Conservation (phyloP, 2,329 filamentous ascomycete genomes). For the Dactylellina sp. region DNA sequence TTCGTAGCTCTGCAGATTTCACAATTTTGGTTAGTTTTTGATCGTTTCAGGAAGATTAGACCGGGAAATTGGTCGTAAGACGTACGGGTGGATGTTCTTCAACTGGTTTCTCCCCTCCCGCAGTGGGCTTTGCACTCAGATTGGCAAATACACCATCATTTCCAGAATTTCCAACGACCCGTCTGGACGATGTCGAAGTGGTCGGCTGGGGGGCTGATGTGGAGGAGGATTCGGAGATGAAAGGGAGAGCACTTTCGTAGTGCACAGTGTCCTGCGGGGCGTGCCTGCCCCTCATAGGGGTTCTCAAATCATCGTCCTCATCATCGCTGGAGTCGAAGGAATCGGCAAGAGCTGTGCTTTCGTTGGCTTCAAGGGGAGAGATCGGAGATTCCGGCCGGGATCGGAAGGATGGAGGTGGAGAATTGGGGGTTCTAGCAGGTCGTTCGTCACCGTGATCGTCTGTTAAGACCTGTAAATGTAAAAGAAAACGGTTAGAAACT, state of each 20-base stretch:
- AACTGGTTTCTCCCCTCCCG: slow-evolving; percentile 75
- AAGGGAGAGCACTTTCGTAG: slow-evolving; percentile 57
- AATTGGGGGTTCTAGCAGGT: slow-evolving; percentile 68
- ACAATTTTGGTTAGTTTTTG: slow-evolving; percentile 26
- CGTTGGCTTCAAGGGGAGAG: slow-evolving; percentile 62
- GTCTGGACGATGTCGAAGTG: slow-evolving; percentile 66
- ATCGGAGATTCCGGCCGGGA: slow-evolving; percentile 80
- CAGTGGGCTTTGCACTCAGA: slow-evolving; percentile 87
- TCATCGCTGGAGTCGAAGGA: slow-evolving; percentile 88
- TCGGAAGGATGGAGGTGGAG: slow-evolving; percentile 85
- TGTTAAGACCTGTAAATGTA: slow-evolving; percentile 68
- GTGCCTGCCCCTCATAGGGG: slow-evolving; percentile 81
- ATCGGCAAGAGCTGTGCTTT: slow-evolving; percentile 82
- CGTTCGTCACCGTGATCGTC: slow-evolving; percentile 70
- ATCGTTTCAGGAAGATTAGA: slow-evolving; percentile 7
- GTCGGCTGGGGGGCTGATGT: slow-evolving; percentile 59
- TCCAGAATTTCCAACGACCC: slow-evolving; percentile 79
- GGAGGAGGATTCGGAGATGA: slow-evolving; percentile 56
- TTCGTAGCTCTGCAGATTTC: slow-evolving; percentile 81
- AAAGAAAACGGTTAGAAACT: slow-evolving; percentile 18
- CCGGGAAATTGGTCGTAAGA: slow-evolving; percentile 58
- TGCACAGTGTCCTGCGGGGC: slow-evolving; percentile 56
- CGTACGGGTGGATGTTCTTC: slow-evolving; percentile 94
- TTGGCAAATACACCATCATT: slow-evolving; percentile 98
- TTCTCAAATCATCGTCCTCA: slow-evolving; percentile 82